Evolutionary conservation across 2,329 filamentous ascomycete genomes (phyloP).

Genomic region (Ascochyta viciae-villosae): DNA sequence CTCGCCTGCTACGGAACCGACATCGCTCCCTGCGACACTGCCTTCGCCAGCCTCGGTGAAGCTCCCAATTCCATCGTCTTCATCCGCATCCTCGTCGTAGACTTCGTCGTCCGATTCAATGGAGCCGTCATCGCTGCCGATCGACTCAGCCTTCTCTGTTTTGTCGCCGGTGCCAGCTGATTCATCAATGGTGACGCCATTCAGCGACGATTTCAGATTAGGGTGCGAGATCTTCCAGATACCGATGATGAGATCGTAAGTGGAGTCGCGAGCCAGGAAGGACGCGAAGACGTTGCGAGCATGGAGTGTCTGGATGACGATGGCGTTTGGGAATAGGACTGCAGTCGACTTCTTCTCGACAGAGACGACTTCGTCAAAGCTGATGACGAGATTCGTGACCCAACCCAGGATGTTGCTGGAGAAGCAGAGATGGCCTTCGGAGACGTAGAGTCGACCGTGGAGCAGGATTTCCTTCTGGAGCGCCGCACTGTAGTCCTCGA

Average conservation of each 20-base stretch:
- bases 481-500: slow-evolving; percentile 98
- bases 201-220: slow-evolving; percentile 86
- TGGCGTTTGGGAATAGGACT: slow-evolving; percentile 93
- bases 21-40: slow-evolving; percentile 63
- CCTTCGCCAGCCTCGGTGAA: slow-evolving; percentile 63
- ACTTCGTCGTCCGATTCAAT: slow-evolving; percentile 77
- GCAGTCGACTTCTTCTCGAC: slow-evolving; percentile 97
- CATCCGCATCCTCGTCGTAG: slow-evolving; percentile 81
- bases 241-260: slow-evolving; percentile 95
- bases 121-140: slow-evolving; percentile 52
- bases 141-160: slow-evolving; percentile 81
- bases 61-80: slow-evolving; percentile 72
- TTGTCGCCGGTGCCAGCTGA: slow-evolving; percentile 77
- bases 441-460: slow-evolving; percentile 92
- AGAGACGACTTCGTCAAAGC: slow-evolving; percentile 96
- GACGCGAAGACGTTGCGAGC: slow-evolving; percentile 96
- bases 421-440: slow-evolving; percentile 96
- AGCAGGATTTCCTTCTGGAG: slow-evolving; percentile 94
- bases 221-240: slow-evolving; percentile 99
- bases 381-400: slow-evolving; percentile 97
- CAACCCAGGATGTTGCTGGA: slow-evolving; percentile 98
- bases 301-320: slow-evolving; percentile 95
- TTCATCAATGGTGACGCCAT: slow-evolving; percentile 83
- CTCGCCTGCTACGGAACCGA: slow-evolving; percentile 59
- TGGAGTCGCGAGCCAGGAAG: slow-evolving; percentile 91